phyloP scores from a whole-genome alignment of 805 yeast species.

The Aciculoconidium aculeatum region DNA sequence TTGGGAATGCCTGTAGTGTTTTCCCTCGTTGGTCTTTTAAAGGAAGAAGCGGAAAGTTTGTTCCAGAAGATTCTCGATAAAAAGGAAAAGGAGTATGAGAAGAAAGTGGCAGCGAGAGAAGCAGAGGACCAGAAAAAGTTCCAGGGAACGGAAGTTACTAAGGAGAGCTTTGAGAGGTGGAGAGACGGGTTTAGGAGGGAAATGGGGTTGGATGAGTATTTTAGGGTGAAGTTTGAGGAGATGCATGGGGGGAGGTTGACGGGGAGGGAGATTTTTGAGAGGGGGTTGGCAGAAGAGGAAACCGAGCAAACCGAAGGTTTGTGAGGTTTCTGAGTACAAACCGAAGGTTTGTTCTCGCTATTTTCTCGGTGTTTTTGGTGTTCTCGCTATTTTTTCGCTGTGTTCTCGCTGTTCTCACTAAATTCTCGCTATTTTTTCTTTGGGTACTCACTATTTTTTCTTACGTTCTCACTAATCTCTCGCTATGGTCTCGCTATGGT shows the following conservation, averaged over 20 bases:
- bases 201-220: constrained; percentile 59
- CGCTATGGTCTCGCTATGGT: too few species aligned
- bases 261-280: constrained; percentile 86
- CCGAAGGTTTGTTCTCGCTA: too few species aligned
- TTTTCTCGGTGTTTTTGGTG: too few species aligned
- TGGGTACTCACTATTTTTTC: too few species aligned
- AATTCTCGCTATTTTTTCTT: too few species aligned
- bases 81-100: constrained; percentile 54
- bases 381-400: too few species aligned
- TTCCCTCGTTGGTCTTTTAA: constrained; percentile 67
- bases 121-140: constrained; percentile 84
- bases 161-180: constrained; percentile 72
- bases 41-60: constrained; percentile 71
- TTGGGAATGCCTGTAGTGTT: constrained; percentile 91
- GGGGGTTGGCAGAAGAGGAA: constrained; percentile 72
- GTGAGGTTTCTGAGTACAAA: constrained; percentile 14
- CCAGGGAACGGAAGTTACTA: constrained; percentile 83
- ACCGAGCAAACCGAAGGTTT: too few species aligned
- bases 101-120: constrained; percentile 58
- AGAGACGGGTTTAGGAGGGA: constrained; percentile 64
- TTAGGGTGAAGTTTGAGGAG: constrained; percentile 43
- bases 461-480: too few species aligned
- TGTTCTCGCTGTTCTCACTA: too few species aligned
- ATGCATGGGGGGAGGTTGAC: constrained; percentile 74
- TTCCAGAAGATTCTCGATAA: constrained; percentile 53